Evolutionary conservation across 2,329 filamentous ascomycete genomes (phyloP).

Genomic region (Epichloe uncinata): DNA sequence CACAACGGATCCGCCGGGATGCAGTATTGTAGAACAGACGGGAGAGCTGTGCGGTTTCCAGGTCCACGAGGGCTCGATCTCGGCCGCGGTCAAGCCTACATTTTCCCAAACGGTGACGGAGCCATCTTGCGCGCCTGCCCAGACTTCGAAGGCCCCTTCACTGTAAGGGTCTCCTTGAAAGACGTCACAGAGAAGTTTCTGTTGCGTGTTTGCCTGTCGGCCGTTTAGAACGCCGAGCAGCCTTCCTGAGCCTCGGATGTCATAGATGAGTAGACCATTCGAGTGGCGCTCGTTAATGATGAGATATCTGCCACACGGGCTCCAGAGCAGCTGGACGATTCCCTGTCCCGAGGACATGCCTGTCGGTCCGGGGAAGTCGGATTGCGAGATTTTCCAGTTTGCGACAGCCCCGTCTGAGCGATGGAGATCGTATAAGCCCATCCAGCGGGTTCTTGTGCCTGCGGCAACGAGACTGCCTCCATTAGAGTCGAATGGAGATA

Average conservation of each 20-base stretch:
- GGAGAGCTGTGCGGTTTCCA: constrained; percentile 35
- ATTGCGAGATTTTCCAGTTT: constrained; percentile 46
- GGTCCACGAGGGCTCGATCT: constrained; percentile 31
- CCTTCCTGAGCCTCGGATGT: constrained; percentile 44
- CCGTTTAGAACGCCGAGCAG: constrained; percentile 42
- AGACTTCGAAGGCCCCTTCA: constrained; percentile 41
- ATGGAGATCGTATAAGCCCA: constrained; percentile 49
- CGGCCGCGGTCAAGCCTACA: constrained; percentile 34
- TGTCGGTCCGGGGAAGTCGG: constrained; percentile 26
- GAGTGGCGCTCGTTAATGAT: constrained; percentile 48
- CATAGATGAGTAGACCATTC: constrained; percentile 44
- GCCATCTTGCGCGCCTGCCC: constrained; percentile 44
- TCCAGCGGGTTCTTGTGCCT: constrained; percentile 49
- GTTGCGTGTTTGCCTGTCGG: constrained; percentile 37
- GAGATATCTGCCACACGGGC: constrained; percentile 48
- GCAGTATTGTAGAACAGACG: constrained; percentile 36
- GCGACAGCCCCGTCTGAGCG: constrained; percentile 40
- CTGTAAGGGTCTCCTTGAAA: constrained; percentile 27
- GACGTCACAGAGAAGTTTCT: constrained; percentile 41
- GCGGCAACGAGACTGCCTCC: constrained; percentile 37
- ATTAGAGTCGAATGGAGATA: constrained; percentile 25
- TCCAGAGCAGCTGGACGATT: constrained; percentile 48
- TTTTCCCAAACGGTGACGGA: constrained; percentile 45
- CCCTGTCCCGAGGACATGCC: constrained; percentile 45
- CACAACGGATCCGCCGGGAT: constrained; percentile 40